Evolutionary conservation across 805 yeast genomes (phyloP).

Genomic region (Maudiozyma saulgeensis): DNA sequence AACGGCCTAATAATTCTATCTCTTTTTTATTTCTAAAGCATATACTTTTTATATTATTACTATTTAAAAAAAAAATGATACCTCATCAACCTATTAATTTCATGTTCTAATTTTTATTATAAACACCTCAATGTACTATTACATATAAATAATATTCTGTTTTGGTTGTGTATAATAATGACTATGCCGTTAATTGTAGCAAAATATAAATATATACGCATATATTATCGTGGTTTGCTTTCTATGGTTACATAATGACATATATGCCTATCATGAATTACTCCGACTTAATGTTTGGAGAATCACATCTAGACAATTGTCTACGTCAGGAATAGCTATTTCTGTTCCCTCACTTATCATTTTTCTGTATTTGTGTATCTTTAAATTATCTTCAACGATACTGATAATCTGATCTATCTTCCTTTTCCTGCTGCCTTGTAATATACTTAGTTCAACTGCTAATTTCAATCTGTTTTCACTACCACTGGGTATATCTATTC

Average conservation of each 20-base stretch:
- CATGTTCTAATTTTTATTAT: not conserved
- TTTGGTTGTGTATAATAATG: too few species aligned
- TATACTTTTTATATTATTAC: not conserved
- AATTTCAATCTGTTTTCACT: constrained; percentile 16
- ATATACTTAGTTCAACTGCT: constrained; percentile 29
- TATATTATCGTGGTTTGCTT: not conserved
- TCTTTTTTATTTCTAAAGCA: not conserved
- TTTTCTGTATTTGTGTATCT: constrained; percentile 57
- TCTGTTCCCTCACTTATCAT: constrained; percentile 63
- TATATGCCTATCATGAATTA: not conserved
- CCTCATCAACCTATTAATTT: not conserved
- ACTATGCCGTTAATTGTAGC: too few species aligned
- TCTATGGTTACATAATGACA: not conserved
- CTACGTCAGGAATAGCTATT: constrained; percentile 57
- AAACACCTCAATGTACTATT: too few species aligned
- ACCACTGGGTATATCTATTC: not conserved
- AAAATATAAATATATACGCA: not conserved
- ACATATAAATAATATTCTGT: too few species aligned
- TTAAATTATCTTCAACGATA: constrained; percentile 33
- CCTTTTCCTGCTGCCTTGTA: constrained; percentile 35
- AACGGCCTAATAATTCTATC: not conserved
- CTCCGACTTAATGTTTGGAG: constrained; percentile 20
- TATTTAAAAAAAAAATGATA: not conserved
- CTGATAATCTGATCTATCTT: constrained; percentile 30
- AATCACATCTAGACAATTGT: constrained; percentile 55